Base-by-base conservation (phyloP, 2,329 filamentous ascomycete species). In the Aspergillus brunneoviolaceus region DNA sequence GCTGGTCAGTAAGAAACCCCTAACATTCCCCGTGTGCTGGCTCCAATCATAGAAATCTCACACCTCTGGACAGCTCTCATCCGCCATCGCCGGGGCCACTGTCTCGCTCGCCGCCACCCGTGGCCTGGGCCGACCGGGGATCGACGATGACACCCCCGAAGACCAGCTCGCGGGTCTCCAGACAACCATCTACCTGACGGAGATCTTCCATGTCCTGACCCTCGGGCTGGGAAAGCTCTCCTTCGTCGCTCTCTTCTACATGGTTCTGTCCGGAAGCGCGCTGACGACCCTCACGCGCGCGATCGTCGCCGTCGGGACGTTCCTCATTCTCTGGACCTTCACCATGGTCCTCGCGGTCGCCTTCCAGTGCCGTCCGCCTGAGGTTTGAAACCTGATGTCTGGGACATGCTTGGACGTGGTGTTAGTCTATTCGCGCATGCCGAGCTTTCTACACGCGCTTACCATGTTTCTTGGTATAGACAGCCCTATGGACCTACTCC, bases 61-160 rank as follows among this genome's bases (percentile, higher is more conserved):
- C 21, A 42, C 51, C 10, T 31, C 23, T 3, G 23, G 4, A 3
- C 49, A 56, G 54, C 16, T 56, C 12, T 48, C 47, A 16, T 56
- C 54, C 10, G 49, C 49, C 2, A 33, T 48, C 19, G 23, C 54
- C 21, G 54, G 54, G 27, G 54, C 54, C 19, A 48, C 45, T 27
- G 54, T 56, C 4, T 56, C 54, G 4, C 21, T 56, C 10, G 54
- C 54, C 23, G 54, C 54, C 4, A 50, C 54, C 3, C 54, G 45
- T n/a, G 47, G 54, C 19, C 23, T 56, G 31, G 47, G 54, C 21
- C 5, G 23, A 23, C 29, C 52, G 10, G 5, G 11, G 14, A 25
- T 23, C 9, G n/a, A 33, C 10, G 39, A n/a, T 5, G 14, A 16
- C 16, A 16, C 6, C 39, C 2, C 4, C 6, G 16, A 19, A 16